phyloP scores from a whole-genome alignment of 768 basidiomycete genomes.

The Russula abietina region DNA sequence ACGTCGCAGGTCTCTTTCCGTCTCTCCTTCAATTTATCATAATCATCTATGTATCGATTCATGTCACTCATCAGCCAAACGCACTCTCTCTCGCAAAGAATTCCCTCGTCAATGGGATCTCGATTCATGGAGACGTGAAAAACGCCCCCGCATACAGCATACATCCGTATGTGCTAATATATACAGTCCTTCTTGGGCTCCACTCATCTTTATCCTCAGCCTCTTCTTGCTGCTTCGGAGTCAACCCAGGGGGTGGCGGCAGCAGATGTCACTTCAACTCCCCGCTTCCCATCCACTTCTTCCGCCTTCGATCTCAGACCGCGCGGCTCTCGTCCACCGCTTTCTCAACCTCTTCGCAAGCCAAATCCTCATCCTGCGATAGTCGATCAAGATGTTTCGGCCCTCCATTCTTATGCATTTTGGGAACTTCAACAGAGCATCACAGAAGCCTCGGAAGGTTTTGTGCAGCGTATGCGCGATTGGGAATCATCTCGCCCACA shows the following conservation, averaged over 20 bases:
- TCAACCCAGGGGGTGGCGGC: conserved; percentile 5
- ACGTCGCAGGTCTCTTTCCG: conserved; percentile 52
- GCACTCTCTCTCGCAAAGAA: conserved; percentile 37
- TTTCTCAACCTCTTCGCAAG: conserved; percentile 5
- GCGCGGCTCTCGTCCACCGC: conserved; percentile 10
- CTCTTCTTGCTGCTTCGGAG: conserved; percentile 1
- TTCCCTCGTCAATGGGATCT: conserved; percentile 45
- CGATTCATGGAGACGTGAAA: conserved; percentile 49
- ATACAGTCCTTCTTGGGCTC: background rate
- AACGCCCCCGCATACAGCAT: conserved; percentile 44
- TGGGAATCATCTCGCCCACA: conserved; percentile 50
- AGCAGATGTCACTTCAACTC: conserved; percentile 9
- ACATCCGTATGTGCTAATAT: conserved; percentile 37
- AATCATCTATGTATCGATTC: conserved; percentile 33
- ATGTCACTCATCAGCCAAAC: conserved; percentile 45
- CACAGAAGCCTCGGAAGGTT: conserved; percentile 57
- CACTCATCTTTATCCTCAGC: conserved; percentile 5
- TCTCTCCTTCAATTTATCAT: conserved; percentile 35
- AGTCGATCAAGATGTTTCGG: conserved; percentile 34
- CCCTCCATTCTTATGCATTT: conserved; percentile 57
- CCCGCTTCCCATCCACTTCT: conserved; percentile 29
- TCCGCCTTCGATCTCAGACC: conserved; percentile 32
- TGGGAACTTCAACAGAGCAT: conserved; percentile 59
- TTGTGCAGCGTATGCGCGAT: conserved; percentile 68
- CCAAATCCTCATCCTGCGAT: conserved; percentile 7